Conservation (phyloP, 164 flowering plant species). For the Cinnamomum micranthum region DNA sequence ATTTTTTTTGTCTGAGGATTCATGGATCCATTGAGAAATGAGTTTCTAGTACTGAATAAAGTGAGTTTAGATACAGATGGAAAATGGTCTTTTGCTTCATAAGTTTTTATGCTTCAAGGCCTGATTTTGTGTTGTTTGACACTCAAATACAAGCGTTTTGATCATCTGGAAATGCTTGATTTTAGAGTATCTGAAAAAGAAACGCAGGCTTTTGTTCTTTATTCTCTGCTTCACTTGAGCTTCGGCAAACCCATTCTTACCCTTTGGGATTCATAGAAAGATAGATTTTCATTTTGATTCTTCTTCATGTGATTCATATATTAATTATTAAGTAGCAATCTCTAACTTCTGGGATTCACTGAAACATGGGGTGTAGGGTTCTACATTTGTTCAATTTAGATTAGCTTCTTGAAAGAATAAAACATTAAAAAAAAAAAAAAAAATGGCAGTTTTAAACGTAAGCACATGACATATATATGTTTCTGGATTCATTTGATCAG, state of each 20-base stretch:
- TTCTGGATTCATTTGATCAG: constrained; percentile 2
- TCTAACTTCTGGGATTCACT: neutral
- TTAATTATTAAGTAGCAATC: neutral
- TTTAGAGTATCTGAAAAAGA: neutral
- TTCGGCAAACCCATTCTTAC: neutral
- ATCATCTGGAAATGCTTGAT: neutral
- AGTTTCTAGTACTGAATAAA: neutral
- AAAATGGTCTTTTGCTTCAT: neutral
- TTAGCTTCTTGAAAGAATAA: neutral
- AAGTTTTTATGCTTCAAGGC: neutral
- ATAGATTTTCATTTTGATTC: neutral
- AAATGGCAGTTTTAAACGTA: neutral
- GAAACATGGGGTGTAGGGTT: neutral
- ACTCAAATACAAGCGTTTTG: too few relatives aligned
- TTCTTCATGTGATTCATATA: neutral
- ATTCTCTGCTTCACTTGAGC: neutral
- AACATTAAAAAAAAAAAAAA: neutral
- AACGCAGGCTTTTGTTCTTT: neutral
- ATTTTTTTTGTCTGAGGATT: neutral
- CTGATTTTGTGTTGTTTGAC: neutral
- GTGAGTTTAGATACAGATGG: neutral
- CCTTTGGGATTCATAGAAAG: neutral
- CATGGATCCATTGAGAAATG: neutral
- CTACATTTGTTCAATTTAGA: neutral
- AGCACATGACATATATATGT: neutral